These are phyloP conservation scores for Mucor irregularis DNA, from an alignment of 371 early-diverging fungal genomes.

Conservation along the genomic window DNA sequence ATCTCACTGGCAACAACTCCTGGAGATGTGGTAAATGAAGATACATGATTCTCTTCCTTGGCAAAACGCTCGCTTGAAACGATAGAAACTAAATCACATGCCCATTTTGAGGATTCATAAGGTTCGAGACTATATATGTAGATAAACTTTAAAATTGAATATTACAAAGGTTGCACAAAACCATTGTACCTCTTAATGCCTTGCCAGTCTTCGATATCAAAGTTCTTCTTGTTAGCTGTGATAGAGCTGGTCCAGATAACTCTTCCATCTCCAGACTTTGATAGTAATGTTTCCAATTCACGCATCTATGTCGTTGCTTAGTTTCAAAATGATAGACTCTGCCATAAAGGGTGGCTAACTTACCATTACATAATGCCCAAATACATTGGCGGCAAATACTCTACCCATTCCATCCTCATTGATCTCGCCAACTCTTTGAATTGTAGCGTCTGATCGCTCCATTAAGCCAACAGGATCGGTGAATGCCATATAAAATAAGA, in stretches of 20 bases:
- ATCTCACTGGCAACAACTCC: constrained; percentile 74
- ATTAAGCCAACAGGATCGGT: constrained; percentile 62
- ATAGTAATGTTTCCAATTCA: constrained; percentile 54
- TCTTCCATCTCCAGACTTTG: constrained; percentile 55
- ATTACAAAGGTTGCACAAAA: background rate
- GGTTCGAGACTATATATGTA: constrained; percentile 42
- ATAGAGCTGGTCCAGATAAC: constrained; percentile 84
- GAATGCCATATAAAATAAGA: constrained; percentile 48
- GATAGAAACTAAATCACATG: constrained; percentile 63
- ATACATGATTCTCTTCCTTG: constrained; percentile 21
- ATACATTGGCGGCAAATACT: constrained; percentile 82
- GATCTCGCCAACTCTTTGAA: constrained; percentile 64
- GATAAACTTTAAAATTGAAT: background rate
- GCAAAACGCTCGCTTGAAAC: constrained; percentile 52
- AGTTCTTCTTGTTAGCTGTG: constrained; percentile 54
- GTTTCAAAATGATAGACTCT: background rate
- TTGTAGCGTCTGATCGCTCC: constrained; percentile 65
- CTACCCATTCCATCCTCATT: constrained; percentile 71
- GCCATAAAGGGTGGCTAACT: background rate
- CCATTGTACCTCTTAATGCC: constrained; percentile 55
- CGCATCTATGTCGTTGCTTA: constrained; percentile 41
- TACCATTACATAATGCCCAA: constrained; percentile 88
- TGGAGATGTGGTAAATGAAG: constrained; percentile 66
- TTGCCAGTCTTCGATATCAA: constrained; percentile 71
- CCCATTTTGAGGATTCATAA: constrained; percentile 83